phyloP scores from a whole-genome alignment of 306 rosid species.

The Myrica gale region DNA sequence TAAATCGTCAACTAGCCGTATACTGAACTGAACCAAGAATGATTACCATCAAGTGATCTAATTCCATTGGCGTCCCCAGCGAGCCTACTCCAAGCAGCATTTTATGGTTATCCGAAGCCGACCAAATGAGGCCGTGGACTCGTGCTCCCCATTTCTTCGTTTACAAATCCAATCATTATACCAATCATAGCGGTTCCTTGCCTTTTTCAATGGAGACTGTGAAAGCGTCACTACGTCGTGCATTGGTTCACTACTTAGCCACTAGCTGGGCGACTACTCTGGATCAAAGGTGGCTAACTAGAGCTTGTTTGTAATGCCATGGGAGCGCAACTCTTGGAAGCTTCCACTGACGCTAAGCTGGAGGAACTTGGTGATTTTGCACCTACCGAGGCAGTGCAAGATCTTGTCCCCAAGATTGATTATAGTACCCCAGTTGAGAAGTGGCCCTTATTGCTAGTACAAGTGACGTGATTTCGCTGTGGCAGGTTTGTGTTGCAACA shows the following conservation, averaged over 20 bases:
- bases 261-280: not conserved
- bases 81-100: too few relatives aligned
- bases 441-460: not conserved
- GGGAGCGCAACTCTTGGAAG: not conserved
- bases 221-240: not conserved
- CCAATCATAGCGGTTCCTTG: too few relatives aligned
- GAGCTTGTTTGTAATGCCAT: too few relatives aligned
- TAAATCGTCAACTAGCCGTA: too few relatives aligned
- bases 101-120: too few relatives aligned
- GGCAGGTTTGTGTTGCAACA: not conserved
- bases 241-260: conserved; percentile 7
- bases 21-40: too few relatives aligned
- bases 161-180: too few relatives aligned
- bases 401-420: not conserved
- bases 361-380: not conserved
- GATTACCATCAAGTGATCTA: too few relatives aligned
- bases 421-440: not conserved
- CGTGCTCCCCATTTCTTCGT: too few relatives aligned
- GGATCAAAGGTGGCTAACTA: not conserved
- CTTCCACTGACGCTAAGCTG: not conserved
- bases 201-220: not conserved
- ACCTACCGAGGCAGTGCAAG: not conserved
- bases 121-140: too few relatives aligned
- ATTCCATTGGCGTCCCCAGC: too few relatives aligned
- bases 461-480: not conserved